Evolutionary conservation across 1,139 yeast genomes (phyloP).

Genomic region (Torulaspora pretoriensis): DNA sequence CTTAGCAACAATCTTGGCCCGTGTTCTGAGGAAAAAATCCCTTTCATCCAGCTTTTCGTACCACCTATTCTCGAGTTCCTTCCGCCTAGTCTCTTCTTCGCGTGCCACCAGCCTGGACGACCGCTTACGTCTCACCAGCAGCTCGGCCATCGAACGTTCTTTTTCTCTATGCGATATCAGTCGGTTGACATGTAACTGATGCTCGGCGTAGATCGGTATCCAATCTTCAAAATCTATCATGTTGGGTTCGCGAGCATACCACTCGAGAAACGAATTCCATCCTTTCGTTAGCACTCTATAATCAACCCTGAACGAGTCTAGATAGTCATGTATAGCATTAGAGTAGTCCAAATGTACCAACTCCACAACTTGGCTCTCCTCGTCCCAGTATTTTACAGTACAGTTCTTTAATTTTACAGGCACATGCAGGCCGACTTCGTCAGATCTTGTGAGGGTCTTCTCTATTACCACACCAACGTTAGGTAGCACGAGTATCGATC

Average conservation of each 20-base stretch:
- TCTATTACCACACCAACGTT: slow-evolving; percentile 30
- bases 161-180: slow-evolving; percentile 27
- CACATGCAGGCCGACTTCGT: slow-evolving; percentile 17
- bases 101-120: slow-evolving; percentile 36
- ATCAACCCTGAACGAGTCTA: slow-evolving; percentile 23
- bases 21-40: slow-evolving; percentile 28
- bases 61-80: slow-evolving; percentile 30
- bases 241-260: slow-evolving; percentile 9
- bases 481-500: slow-evolving; percentile 33
- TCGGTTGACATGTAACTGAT: slow-evolving; percentile 29
- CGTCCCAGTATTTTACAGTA: slow-evolving; percentile 25
- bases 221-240: slow-evolving; percentile 18
- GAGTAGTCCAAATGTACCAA: slow-evolving; percentile 33
- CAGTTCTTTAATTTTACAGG: slow-evolving; percentile 35
- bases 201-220: slow-evolving; percentile 24
- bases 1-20: slow-evolving; percentile 25
- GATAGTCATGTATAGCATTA: slow-evolving; percentile 31
- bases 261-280: slow-evolving; percentile 29
- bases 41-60: slow-evolving; percentile 33
- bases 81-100: slow-evolving; percentile 33
- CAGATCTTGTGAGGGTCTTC: slow-evolving; percentile 15
- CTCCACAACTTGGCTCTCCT: slow-evolving; percentile 20
- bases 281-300: slow-evolving; percentile 25
- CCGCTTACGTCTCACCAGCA: slow-evolving; percentile 33
- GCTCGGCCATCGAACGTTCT: slow-evolving; percentile 29